These are phyloP conservation scores for Neonectria coccinea DNA, from an alignment of 2,329 filamentous ascomycete genomes.

Conservation along the genomic window DNA sequence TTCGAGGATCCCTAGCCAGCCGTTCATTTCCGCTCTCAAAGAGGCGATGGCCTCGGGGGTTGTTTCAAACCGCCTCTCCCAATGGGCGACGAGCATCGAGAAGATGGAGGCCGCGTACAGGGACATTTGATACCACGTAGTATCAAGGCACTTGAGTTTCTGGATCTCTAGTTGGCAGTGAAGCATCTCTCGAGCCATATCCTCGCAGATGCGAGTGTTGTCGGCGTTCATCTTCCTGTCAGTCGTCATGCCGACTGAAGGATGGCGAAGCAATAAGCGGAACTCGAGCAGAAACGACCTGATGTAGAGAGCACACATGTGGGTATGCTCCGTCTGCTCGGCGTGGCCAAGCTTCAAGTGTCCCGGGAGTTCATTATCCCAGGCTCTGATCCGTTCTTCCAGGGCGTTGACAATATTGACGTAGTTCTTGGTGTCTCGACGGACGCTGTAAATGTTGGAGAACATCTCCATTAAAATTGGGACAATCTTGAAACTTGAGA, in stretches of 20 bases:
- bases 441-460: conserved; percentile 79
- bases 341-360: conserved; percentile 64
- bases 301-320: conserved; percentile 66
- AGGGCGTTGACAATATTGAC: conserved; percentile 71
- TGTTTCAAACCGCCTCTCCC: conserved; percentile 72
- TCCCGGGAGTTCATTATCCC: conserved; percentile 72
- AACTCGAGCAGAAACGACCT: conserved; percentile 68
- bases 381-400: conserved; percentile 72
- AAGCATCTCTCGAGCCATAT: conserved; percentile 73
- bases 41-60: conserved; percentile 67
- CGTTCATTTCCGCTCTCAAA: conserved; percentile 75
- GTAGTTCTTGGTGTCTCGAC: conserved; percentile 72
- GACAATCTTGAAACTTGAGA: conserved; percentile 73
- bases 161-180: conserved; percentile 69
- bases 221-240: conserved; percentile 69
- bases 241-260: conserved; percentile 67
- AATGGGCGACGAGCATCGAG: conserved; percentile 76
- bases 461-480: conserved; percentile 80
- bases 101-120: conserved; percentile 80
- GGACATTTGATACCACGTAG: conserved; percentile 81
- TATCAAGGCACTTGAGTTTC: conserved; percentile 76
- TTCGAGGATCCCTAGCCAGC: conserved; percentile 75
- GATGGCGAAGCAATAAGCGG: conserved; percentile 70
- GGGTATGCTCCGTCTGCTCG: conserved; percentile 55
- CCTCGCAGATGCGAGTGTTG: conserved; percentile 74